Conservation (phyloP, 73 alveolate genomes). For the Tetrahymena malaccensis region DNA sequence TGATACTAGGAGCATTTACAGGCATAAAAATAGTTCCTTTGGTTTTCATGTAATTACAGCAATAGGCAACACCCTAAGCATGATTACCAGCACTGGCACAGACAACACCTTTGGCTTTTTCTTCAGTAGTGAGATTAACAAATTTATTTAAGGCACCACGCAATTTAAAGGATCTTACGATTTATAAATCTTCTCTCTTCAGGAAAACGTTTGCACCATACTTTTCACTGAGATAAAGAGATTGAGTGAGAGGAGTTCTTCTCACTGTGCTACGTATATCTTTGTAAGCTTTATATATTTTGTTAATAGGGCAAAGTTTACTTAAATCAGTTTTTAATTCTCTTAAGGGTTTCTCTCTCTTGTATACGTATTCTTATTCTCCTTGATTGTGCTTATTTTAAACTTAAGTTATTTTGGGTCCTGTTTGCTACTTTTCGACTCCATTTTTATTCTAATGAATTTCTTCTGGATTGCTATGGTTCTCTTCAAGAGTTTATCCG, state of each 20-base stretch:
- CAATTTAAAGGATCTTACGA: slow-evolving; percentile 22
- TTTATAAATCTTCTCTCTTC: slow-evolving; percentile 23
- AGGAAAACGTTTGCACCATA: slow-evolving; percentile 23
- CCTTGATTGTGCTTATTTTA: not conserved
- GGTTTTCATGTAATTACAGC: slow-evolving; percentile 16
- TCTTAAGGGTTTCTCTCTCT: not conserved
- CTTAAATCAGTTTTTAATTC: not conserved
- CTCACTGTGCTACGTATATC: not conserved
- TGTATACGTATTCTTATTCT: not conserved
- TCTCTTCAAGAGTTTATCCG: not conserved
- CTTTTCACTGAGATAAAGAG: not conserved
- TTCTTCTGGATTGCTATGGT: not conserved
- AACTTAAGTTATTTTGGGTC: not conserved
- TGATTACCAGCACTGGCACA: slow-evolving; percentile 65
- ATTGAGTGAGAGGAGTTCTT: slow-evolving; percentile 14
- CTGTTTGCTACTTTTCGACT: not conserved
- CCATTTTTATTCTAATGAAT: not conserved
- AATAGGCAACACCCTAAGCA: slow-evolving; percentile 62
- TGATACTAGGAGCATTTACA: slow-evolving; percentile 47
- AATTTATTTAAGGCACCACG: slow-evolving; percentile 33
- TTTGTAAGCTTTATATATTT: slow-evolving; percentile 20
- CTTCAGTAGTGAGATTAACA: slow-evolving; percentile 6
- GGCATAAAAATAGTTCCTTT: slow-evolving; percentile 51
- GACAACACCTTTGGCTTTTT: slow-evolving; percentile 30
- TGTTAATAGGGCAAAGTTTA: slow-evolving; percentile 2